Base-by-base conservation (phyloP, 75 land plant species). In the Picea sitchensis region DNA sequence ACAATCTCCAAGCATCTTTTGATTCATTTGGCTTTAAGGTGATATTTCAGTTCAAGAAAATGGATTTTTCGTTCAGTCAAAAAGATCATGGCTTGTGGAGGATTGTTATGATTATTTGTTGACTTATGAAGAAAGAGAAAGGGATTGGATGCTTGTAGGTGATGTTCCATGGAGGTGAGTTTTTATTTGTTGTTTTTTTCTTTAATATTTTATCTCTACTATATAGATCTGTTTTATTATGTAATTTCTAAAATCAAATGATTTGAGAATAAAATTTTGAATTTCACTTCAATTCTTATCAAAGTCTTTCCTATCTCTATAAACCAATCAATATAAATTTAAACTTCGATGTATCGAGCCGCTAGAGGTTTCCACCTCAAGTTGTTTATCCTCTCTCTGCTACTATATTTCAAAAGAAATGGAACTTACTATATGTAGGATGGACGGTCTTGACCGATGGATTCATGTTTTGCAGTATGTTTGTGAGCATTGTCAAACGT, bases 161-260 rank as follows among this genome's bases (percentile, higher is more conserved):
- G 96, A 94, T 87, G 96, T 94, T 76, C 96, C 96, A 41, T 94
- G 96, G 96, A 84, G 89, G 96, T 94, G 87, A 80, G 87, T 51
- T 34, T 11, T 38, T 13, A 76, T 67, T 41, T 57, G 38, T 36
- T 36, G 38, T 3, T 36, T 36, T 36, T 36, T 36, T 3, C 38
- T 2, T 36, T 36, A 3, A 36, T 36, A 36, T 3, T 36, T 36
- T 2, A 36, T 36, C 3, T 36, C 26, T 26, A 26, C 68, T 65
- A 32, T 65, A 4, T 9, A 26, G 26, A 32, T 26, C 60, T 59
- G 30, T 3, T 32, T 79, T 26, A 26, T 56, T 20, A 26, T 26
- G 26, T 26, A 0, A 26, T 26, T 26, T 26, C 26, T 26, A 26
- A 26, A 26, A 26, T 26, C 26, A 26, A 26, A 26, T 26, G 26